Percentiles rank a stretch among this genome's conserved stretches.
Conservation (phyloP, 1,284 basidiomycete genomes). For the Athelia sp. region DNA sequence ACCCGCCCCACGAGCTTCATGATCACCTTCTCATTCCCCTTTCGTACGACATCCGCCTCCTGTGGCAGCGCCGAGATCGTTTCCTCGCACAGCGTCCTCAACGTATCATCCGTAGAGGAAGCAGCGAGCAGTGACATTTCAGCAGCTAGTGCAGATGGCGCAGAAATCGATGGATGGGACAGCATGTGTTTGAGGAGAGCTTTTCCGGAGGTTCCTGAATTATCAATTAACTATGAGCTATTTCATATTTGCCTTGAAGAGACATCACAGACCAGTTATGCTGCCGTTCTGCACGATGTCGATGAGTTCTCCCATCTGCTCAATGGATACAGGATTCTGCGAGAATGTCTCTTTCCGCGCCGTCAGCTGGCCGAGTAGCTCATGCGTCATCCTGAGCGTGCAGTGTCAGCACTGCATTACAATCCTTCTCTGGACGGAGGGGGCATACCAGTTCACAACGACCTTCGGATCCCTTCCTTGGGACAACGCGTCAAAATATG, state of each 20-base stretch:
- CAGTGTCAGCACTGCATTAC: background rate
- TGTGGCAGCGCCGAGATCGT: conserved; percentile 67
- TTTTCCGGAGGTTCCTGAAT: conserved; percentile 62
- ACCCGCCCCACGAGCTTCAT: conserved; percentile 88
- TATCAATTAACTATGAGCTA: conserved; percentile 1
- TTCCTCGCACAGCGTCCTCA: conserved; percentile 52
- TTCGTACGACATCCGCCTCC: conserved; percentile 65
- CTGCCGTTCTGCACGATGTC: conserved; percentile 64
- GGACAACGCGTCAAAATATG: conserved; percentile 72
- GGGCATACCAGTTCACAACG: conserved; percentile 79
- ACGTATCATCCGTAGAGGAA: conserved; percentile 23
- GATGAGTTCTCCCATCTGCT: conserved; percentile 74
- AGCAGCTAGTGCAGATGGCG: conserved; percentile 40
- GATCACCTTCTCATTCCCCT: conserved; percentile 78
- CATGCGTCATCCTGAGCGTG: conserved; percentile 76
- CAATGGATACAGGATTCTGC: conserved; percentile 54
- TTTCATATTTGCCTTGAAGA: background rate
- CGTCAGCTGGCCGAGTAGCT: conserved; percentile 74
- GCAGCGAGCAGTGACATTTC: conserved; percentile 43
- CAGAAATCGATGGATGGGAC: conserved; percentile 31
- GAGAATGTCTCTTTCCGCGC: conserved; percentile 56
- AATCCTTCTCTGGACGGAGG: background rate
- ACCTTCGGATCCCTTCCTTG: conserved; percentile 57
- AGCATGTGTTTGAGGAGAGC: conserved; percentile 63
- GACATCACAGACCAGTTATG: conserved; percentile 55